phyloP scores from a whole-genome alignment of 2,329 filamentous ascomycete species.

The Colletotrichum brevisporum region DNA sequence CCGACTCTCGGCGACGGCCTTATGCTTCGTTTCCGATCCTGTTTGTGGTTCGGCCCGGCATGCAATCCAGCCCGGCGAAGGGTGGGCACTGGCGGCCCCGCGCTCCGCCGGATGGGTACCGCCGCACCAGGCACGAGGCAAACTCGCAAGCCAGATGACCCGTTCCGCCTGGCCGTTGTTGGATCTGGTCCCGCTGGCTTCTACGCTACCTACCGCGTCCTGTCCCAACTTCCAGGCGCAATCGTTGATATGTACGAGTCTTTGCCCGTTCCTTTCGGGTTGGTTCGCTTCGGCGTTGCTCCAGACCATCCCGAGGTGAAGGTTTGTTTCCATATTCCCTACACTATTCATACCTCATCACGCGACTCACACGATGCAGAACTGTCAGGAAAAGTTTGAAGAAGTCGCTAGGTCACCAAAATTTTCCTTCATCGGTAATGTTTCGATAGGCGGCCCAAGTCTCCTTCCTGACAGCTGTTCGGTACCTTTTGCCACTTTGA shows the following conservation, averaged over 20 bases:
- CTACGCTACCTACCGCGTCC: slow-evolving; percentile 89
- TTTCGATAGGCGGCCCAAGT: slow-evolving; percentile 76
- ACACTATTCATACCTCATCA: slow-evolving; percentile 9
- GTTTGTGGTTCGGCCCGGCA: slow-evolving; percentile 3
- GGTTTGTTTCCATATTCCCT: slow-evolving; percentile 63
- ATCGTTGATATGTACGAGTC: slow-evolving; percentile 97
- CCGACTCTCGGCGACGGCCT: too few species aligned
- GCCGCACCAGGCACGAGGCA: slow-evolving; percentile 6
- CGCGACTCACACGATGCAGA: slow-evolving; percentile 64
- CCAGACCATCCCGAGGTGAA: slow-evolving; percentile 99
- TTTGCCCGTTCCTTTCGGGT: slow-evolving; percentile 90
- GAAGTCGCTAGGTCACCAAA: slow-evolving; percentile 86
- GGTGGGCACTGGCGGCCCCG: slow-evolving; percentile 6
- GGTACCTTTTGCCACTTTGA: slow-evolving; percentile 77
- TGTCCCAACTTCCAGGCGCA: slow-evolving; percentile 80
- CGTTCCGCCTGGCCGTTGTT: slow-evolving; percentile 86
- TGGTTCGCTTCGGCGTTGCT: slow-evolving; percentile 96
- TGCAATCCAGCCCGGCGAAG: slow-evolving; percentile 1
- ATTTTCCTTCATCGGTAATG: slow-evolving; percentile 94
- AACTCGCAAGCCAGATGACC: slow-evolving; percentile 45
- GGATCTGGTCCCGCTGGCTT: slow-evolving; percentile 97
- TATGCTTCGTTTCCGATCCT: slow-evolving; percentile 22
- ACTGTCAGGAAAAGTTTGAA: slow-evolving; percentile 94
- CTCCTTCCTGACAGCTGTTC: slow-evolving; percentile 59
- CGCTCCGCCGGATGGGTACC: slow-evolving; percentile 12